Evolutionary conservation across 192 early-diverging fungal genomes (phyloP).

Genomic region (Chytriomyces hyalinus): DNA sequence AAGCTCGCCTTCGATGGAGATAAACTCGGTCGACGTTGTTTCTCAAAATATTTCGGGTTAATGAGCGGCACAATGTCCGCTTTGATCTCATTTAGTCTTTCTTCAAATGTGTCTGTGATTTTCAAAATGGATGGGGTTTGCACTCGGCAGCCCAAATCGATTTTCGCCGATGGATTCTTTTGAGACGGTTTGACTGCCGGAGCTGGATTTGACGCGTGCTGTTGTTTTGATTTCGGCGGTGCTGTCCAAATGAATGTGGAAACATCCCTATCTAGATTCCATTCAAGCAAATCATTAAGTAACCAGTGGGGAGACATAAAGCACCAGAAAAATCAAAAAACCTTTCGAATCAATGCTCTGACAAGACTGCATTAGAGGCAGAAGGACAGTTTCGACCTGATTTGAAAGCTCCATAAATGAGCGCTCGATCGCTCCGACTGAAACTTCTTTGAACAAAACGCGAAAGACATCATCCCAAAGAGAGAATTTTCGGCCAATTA

Average conservation of each 20-base stretch:
- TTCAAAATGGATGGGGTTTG: not conserved
- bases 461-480: conserved; percentile 15
- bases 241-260: conserved; percentile 19
- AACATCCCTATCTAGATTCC: not conserved
- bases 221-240: not conserved
- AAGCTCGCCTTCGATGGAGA: not conserved
- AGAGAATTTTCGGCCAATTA: conserved; percentile 16
- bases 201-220: not conserved
- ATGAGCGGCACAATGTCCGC: conserved; percentile 10
- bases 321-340: not conserved
- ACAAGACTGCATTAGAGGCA: not conserved
- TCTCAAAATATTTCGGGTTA: not conserved
- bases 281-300: not conserved
- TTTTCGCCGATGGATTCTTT: not conserved
- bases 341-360: not conserved
- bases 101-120: conserved; percentile 18
- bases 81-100: not conserved
- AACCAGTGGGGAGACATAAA: no score
- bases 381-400: conserved; percentile 7
- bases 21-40: conserved; percentile 8
- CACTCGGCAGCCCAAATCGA: conserved; percentile 7
- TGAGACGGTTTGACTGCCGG: not conserved
- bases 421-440: conserved; percentile 3
- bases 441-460: conserved; percentile 16
- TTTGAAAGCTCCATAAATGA: conserved; percentile 4